A percentile compares a stretch with the other conserved stretches of the same genome.
Conservation (phyloP, 1,139 yeast species). For the Zygotorulaspora mrakii region DNA sequence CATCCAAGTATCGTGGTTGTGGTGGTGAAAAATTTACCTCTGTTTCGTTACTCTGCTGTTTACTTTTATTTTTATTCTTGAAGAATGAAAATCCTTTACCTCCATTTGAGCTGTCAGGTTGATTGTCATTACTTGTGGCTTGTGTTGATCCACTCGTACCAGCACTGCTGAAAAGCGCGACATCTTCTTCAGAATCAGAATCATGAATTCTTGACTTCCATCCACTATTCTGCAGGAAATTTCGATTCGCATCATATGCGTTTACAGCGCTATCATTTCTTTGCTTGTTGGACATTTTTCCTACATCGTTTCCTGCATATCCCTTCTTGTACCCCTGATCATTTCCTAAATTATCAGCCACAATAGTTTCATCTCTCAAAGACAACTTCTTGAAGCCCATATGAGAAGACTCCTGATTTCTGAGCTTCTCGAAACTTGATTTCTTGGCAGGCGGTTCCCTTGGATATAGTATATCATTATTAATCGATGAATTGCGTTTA, state of each 20-base stretch:
- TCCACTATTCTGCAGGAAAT: conserved; percentile 16
- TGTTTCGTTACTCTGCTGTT: conserved; percentile 7
- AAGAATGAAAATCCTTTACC: conserved; percentile 24
- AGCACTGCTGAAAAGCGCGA: conserved; percentile 14
- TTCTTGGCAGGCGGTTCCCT: conserved; percentile 43
- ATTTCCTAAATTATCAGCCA: conserved; percentile 13
- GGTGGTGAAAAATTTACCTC: conserved; percentile 13
- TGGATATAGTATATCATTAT: conserved; percentile 25
- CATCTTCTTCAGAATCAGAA: conserved; percentile 54
- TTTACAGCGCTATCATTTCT: conserved; percentile 1
- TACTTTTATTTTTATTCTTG: conserved; percentile 15
- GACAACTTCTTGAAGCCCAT: conserved; percentile 41
- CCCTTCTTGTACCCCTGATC: conserved; percentile 8
- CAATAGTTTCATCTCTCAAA: conserved; percentile 33
- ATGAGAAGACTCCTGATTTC: conserved; percentile 29
- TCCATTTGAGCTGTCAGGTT: conserved; percentile 13
- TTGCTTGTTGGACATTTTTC: conserved; percentile 7
- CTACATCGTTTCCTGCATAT: conserved; percentile 2
- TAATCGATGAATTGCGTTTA: conserved; percentile 4
- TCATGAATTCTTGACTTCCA: conserved; percentile 51
- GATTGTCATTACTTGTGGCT: conserved; percentile 12
- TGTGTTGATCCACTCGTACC: conserved; percentile 17
- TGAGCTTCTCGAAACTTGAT: conserved; percentile 55
- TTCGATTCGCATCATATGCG: conserved; percentile 5
- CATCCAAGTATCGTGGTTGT: conserved; percentile 14